These are phyloP conservation scores for Marasmius tenuissimus DNA, from an alignment of 1,284 basidiomycete species.

Conservation along the genomic window DNA sequence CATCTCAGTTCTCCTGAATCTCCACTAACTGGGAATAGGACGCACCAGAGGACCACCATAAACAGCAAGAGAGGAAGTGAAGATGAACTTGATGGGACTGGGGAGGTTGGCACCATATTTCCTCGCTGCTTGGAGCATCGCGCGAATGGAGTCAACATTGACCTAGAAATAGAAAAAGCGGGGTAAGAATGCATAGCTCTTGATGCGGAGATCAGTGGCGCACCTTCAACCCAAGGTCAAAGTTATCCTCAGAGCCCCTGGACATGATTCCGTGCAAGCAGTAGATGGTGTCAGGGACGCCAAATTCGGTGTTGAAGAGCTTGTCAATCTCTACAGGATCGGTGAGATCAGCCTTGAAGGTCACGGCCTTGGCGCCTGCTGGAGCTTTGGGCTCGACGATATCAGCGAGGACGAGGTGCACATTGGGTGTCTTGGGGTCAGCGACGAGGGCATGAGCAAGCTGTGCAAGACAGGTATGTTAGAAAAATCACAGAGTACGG, in stretches of 20 bases:
- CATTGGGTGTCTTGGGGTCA: conserved; percentile 36
- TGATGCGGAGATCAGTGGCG: not conserved
- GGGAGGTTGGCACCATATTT: conserved; percentile 33
- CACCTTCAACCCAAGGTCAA: conserved; percentile 56
- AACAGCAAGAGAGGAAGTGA: conserved; percentile 62
- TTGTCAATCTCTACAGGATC: conserved; percentile 9
- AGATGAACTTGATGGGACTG: conserved; percentile 51
- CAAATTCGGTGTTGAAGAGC: conserved; percentile 35
- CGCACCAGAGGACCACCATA: conserved; percentile 60
- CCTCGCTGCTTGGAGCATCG: conserved; percentile 48
- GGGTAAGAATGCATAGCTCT: not conserved
- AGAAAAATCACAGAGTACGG: not conserved
- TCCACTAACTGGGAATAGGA: not conserved
- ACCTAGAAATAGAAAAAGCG: conserved; percentile 34
- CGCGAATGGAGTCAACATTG: conserved; percentile 61
- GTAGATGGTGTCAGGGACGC: conserved; percentile 49
- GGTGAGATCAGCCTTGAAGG: conserved; percentile 51
- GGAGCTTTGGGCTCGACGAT: conserved; percentile 48
- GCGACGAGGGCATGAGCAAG: conserved; percentile 33
- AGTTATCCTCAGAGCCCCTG: conserved; percentile 65
- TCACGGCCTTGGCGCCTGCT: conserved; percentile 33
- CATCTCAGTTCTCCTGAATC: not conserved
- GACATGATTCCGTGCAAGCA: conserved; percentile 71
- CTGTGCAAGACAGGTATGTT: conserved; percentile 1
- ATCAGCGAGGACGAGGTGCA: conserved; percentile 56